Conservation (phyloP, 1,284 basidiomycete species). For the Phylloboletellus chloephorus region DNA sequence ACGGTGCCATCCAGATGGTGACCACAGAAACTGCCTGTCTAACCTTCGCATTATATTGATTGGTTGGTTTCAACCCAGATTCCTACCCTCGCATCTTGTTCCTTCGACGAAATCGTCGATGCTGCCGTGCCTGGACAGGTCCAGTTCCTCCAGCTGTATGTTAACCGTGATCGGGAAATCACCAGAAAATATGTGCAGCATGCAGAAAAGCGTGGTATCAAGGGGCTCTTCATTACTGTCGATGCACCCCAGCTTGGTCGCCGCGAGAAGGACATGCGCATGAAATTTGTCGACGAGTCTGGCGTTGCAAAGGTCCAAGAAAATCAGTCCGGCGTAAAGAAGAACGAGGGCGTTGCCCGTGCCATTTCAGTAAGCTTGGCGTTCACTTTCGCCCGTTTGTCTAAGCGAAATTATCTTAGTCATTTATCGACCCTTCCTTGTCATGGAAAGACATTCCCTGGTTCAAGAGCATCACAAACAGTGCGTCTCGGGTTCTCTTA, state of each 20-base stretch:
- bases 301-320: conserved; percentile 51
- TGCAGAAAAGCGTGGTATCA: conserved; percentile 76
- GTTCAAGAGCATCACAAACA: conserved; percentile 85
- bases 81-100: conserved; percentile 24
- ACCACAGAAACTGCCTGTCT: conserved; percentile 10
- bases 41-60: conserved; percentile 23
- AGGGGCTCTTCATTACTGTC: conserved; percentile 83
- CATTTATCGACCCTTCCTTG: conserved; percentile 88
- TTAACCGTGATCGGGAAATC: conserved; percentile 75
- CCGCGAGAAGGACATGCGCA: conserved; percentile 90
- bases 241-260: conserved; percentile 88
- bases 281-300: conserved; percentile 85
- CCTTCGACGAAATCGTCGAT: conserved; percentile 47
- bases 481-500: conserved; percentile 33
- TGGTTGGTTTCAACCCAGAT: conserved; percentile 40
- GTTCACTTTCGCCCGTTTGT: not conserved
- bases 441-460: conserved; percentile 86
- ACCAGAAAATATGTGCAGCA: conserved; percentile 80
- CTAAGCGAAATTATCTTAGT: conserved; percentile 38
- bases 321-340: conserved; percentile 60
- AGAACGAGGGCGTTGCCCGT: conserved; percentile 84
- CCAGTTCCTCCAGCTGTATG: conserved; percentile 75
- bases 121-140: conserved; percentile 64
- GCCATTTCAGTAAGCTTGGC: conserved; percentile 69
- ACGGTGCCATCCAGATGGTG: conserved; percentile 57